Conservation (phyloP, 208 protist species). For the Trypanosoma mega region DNA sequence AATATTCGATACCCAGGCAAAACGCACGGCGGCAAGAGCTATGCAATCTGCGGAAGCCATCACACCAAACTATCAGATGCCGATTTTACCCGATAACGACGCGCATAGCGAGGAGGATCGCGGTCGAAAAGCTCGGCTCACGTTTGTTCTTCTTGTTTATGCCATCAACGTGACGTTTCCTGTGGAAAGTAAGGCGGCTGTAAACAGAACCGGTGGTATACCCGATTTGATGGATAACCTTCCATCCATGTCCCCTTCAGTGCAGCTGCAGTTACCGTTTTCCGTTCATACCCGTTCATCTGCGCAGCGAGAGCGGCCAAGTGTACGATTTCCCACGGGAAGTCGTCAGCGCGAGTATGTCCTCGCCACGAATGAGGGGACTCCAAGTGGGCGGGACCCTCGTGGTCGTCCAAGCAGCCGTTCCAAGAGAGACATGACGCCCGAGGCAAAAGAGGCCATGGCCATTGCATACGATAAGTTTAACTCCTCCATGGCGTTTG, state of each 20-base stretch:
- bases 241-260: too few relatives aligned
- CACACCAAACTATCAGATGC: background rate
- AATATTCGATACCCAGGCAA: slow-evolving; percentile 8
- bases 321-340: background rate
- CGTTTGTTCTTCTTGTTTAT: slow-evolving; percentile 21
- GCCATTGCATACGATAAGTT: slow-evolving; percentile 26
- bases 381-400: too few relatives aligned
- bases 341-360: slow-evolving; percentile 9
- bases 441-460: slow-evolving; percentile 8
- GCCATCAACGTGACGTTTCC: slow-evolving; percentile 22
- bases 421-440: background rate
- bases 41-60: background rate
- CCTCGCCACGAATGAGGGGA: too few relatives aligned
- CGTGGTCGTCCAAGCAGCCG: too few relatives aligned
- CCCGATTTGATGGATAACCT: too few relatives aligned
- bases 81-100: background rate
- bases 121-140: slow-evolving; percentile 16
- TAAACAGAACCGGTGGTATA: background rate
- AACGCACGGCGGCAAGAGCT: background rate
- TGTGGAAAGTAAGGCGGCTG: slow-evolving; percentile 5
- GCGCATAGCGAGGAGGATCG: slow-evolving; percentile 1
- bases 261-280: too few relatives aligned
- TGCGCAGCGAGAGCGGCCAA: background rate
- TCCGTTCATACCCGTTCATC: background rate
- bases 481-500: slow-evolving; percentile 23